These are phyloP conservation scores for Trametes pubescens DNA, from an alignment of 1,284 basidiomycete genomes.

Conservation along the genomic window DNA sequence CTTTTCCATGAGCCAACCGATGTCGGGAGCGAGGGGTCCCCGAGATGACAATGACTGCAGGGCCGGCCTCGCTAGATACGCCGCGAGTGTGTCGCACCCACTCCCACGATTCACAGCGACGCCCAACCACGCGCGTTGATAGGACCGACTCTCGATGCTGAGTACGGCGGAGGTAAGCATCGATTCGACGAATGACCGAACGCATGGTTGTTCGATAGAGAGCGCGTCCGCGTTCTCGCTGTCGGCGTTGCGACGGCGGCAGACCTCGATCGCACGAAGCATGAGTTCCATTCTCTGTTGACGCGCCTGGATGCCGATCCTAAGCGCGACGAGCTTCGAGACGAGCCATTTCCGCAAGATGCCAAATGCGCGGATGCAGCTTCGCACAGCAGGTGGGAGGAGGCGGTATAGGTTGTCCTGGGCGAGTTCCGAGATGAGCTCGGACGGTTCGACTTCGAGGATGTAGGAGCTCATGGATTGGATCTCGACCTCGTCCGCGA, in stretches of 20 bases:
- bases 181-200: slow-evolving; percentile 81
- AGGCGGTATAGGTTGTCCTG: slow-evolving; percentile 76
- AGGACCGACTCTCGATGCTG: slow-evolving; percentile 77
- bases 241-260: slow-evolving; percentile 66
- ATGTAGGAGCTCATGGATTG: slow-evolving; percentile 78
- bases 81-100: slow-evolving; percentile 64
- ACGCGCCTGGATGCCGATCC: slow-evolving; percentile 66
- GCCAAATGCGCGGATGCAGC: slow-evolving; percentile 75
- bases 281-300: slow-evolving; percentile 76
- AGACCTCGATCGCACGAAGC: slow-evolving; percentile 73
- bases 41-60: slow-evolving; percentile 53
- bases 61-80: slow-evolving; percentile 60
- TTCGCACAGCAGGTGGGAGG: slow-evolving; percentile 75
- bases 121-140: slow-evolving; percentile 76
- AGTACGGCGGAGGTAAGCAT: slow-evolving; percentile 74
- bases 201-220: slow-evolving; percentile 59
- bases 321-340: slow-evolving; percentile 67
- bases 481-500: slow-evolving; percentile 72
- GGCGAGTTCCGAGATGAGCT: slow-evolving; percentile 70
- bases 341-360: slow-evolving; percentile 82
- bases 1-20: slow-evolving; percentile 83
- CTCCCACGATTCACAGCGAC: slow-evolving; percentile 66
- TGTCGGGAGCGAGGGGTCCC: slow-evolving; percentile 70
- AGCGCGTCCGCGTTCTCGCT: slow-evolving; percentile 40
- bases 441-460: slow-evolving; percentile 73